Conservation (phyloP, 2,329 filamentous ascomycete species). For the Ophiostoma piceae region DNA sequence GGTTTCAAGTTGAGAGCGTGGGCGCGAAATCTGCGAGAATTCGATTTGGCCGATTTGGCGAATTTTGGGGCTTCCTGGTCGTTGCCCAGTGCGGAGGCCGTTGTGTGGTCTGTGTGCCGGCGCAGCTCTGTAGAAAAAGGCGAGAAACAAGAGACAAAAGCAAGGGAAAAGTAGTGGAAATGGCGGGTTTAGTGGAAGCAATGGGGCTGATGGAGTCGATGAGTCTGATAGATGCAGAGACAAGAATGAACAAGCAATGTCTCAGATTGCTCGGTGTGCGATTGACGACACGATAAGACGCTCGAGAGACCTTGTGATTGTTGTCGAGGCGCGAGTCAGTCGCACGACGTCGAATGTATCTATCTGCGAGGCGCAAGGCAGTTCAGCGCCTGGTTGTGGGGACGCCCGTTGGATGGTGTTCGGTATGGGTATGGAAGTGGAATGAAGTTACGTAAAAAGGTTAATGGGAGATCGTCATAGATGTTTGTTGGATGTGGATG, state of each 20-base stretch:
- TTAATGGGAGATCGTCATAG: not conserved
- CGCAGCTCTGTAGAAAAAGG: conserved; percentile 7
- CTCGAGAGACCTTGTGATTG: not conserved
- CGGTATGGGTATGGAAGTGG: not conserved
- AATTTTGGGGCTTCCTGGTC: not conserved
- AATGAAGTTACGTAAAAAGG: conserved; percentile 1
- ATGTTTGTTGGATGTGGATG: not conserved
- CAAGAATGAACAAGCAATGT: not conserved
- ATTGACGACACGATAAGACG: not conserved
- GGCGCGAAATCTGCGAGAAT: not conserved
- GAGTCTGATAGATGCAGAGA: not conserved
- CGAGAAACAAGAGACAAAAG: not conserved
- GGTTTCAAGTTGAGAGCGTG: not conserved
- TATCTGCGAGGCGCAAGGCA: not conserved
- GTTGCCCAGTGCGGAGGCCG: conserved; percentile 4
- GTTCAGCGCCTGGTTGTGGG: not conserved
- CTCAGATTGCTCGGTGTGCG: conserved; percentile 1
- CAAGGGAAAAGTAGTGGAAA: not conserved
- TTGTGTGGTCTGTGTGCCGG: conserved; percentile 12
- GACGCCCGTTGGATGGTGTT: not conserved
- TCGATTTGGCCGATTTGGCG: not conserved
- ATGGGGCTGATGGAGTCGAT: not conserved
- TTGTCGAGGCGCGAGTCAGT: not conserved
- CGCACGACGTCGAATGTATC: not conserved
- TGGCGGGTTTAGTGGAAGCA: not conserved